These are phyloP conservation scores for Labyrinthula sp. DNA, from an alignment of 352 stramenopile species.

Conservation along the genomic window DNA sequence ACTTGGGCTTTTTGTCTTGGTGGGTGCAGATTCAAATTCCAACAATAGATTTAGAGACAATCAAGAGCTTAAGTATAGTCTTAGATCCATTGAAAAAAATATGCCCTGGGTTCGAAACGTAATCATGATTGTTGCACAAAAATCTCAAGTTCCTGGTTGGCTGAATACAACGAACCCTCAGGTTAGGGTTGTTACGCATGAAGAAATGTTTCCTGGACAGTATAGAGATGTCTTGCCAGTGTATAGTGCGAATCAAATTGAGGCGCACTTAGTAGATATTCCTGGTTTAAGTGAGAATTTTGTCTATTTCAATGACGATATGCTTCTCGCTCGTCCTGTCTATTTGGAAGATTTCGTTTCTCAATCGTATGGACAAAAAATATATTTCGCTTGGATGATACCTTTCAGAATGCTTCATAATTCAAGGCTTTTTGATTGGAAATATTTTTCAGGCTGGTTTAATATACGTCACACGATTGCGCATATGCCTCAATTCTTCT, in stretches of 20 bases:
- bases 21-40: constrained; percentile 35
- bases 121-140: constrained; percentile 76
- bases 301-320: constrained; percentile 87
- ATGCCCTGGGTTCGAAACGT: constrained; percentile 75
- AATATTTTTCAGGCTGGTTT: too few species aligned
- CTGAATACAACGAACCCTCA: constrained; percentile 55
- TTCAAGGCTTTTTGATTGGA: too few species aligned
- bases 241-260: constrained; percentile 74
- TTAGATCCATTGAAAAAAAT: constrained; percentile 73
- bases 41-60: constrained; percentile 77
- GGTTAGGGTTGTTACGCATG: constrained; percentile 61
- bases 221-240: constrained; percentile 59
- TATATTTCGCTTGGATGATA: too few species aligned
- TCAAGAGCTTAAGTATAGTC: constrained; percentile 61
- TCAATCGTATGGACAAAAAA: too few species aligned
- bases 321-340: constrained; percentile 63
- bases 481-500: too few species aligned
- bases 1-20: too few species aligned
- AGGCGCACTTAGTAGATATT: constrained; percentile 74
- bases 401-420: too few species aligned
- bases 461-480: too few species aligned
- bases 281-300: constrained; percentile 66
- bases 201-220: constrained; percentile 67
- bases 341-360: constrained; percentile 72
- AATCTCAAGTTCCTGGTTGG: constrained; percentile 75